These are phyloP conservation scores for Solanum bulbocastanum DNA, from an alignment of 257 asterid species.

Conservation along the genomic window DNA sequence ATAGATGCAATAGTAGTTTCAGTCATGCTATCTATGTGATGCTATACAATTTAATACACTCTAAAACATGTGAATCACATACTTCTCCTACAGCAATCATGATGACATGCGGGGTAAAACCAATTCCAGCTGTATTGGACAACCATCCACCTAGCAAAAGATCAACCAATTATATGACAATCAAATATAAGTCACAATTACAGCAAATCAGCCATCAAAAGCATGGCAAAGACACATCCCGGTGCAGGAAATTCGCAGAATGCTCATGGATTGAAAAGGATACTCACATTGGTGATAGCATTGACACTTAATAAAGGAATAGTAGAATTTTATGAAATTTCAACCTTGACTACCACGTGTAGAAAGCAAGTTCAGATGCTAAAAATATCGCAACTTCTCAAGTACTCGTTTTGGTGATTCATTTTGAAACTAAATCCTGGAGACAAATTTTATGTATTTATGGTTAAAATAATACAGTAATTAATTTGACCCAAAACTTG, in stretches of 20 bases:
- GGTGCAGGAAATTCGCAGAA: background rate
- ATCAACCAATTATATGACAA: slow-evolving; percentile 4
- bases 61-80: slow-evolving; percentile 10
- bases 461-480: background rate
- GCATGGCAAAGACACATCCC: background rate
- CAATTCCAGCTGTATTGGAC: slow-evolving; percentile 50
- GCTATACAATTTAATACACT: background rate
- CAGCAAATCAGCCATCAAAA: background rate
- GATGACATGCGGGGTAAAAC: slow-evolving; percentile 66
- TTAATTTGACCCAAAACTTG: background rate
- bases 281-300: background rate
- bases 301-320: background rate
- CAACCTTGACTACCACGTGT: background rate
- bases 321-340: background rate
- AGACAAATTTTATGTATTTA: background rate
- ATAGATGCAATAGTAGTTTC: background rate
- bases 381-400: background rate
- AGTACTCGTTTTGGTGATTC: background rate
- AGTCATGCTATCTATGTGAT: background rate
- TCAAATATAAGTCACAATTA: background rate
- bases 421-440: background rate
- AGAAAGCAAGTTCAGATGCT: background rate
- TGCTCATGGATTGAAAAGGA: background rate
- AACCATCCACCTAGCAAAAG: slow-evolving; percentile 58
- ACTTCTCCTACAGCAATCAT: slow-evolving; percentile 66